A percentile compares a stretch with the other conserved stretches of the same genome.
These are phyloP conservation scores for Aspergillus biplanus DNA, from an alignment of 495 filamentous ascomycete species.

Conservation along the genomic window DNA sequence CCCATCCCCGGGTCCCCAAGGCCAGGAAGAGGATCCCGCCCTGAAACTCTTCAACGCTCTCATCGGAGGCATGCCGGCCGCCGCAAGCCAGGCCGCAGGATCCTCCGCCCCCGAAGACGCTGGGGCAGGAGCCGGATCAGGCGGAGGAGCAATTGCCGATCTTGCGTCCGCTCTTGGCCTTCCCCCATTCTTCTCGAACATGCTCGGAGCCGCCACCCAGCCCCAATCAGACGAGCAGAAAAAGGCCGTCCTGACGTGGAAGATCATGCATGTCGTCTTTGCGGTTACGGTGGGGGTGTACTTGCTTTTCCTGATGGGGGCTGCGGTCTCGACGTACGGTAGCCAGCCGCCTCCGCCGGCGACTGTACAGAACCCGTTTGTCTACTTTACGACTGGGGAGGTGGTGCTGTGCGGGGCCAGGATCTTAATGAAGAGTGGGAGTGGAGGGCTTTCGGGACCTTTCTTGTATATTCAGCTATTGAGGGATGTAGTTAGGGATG, in stretches of 20 bases:
- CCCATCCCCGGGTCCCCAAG: slow-evolving; percentile 34
- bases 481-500: slow-evolving; percentile 66
- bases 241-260: slow-evolving; percentile 65
- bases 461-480: slow-evolving; percentile 59
- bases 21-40: slow-evolving; percentile 57
- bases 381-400: slow-evolving; percentile 82
- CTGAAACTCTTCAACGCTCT: slow-evolving; percentile 64
- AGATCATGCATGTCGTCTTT: slow-evolving; percentile 74
- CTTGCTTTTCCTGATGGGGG: slow-evolving; percentile 49
- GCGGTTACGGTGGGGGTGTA: slow-evolving; percentile 73
- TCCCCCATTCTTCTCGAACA: slow-evolving; percentile 50
- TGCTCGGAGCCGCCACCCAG: slow-evolving; percentile 37
- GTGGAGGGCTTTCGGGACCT: slow-evolving; percentile 47
- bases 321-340: slow-evolving; percentile 45
- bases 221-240: slow-evolving; percentile 45
- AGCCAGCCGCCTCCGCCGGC: slow-evolving; percentile 63
- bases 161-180: slow-evolving; percentile 40
- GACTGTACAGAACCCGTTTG: slow-evolving; percentile 68
- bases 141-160: slow-evolving; percentile 24
- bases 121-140: slow-evolving; percentile 32
- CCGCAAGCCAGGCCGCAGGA: slow-evolving; percentile 24
- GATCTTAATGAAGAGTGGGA: slow-evolving; percentile 59
- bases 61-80: slow-evolving; percentile 47
- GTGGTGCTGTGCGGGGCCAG: slow-evolving; percentile 69
- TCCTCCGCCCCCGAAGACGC: slow-evolving; percentile 23